phyloP scores from a whole-genome alignment of 108 stramenopile species.

The Discostella stelligeroides region DNA sequence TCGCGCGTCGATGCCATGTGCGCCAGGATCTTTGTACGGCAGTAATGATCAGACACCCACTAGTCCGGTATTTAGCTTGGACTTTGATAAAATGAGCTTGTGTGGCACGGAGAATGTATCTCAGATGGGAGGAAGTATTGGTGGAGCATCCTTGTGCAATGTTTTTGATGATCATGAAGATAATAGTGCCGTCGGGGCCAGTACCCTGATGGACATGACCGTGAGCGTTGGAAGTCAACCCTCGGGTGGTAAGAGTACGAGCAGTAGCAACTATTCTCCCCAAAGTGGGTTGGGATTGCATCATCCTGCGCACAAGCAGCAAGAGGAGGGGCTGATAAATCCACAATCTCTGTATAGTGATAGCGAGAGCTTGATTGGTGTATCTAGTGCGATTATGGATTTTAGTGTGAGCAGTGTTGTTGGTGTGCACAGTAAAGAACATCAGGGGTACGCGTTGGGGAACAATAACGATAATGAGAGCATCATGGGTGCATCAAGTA shows the following conservation, averaged over 20 bases:
- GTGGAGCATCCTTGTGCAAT: conserved; percentile 55
- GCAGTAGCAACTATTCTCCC: neutral
- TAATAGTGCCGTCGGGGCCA: conserved; percentile 8
- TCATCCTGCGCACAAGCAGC: neutral
- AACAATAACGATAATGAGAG: neutral
- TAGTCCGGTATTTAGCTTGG: conserved; percentile 25
- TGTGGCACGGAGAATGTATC: conserved; percentile 47
- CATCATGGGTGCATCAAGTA: neutral
- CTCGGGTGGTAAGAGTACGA: conserved; percentile 10
- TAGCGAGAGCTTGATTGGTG: conserved; percentile 28
- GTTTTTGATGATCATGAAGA: conserved; percentile 54
- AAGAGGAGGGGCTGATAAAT: neutral
- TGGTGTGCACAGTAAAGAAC: neutral
- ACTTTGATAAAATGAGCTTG: conserved; percentile 43
- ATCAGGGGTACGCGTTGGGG: neutral
- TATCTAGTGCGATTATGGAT: conserved; percentile 36
- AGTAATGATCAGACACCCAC: neutral
- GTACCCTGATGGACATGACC: conserved; percentile 36
- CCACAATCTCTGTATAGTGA: conserved; percentile 15
- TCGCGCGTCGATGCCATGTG: neutral
- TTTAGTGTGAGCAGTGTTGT: conserved; percentile 23
- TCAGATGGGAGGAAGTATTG: conserved; percentile 35
- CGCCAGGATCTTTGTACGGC: no score
- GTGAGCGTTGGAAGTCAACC: conserved; percentile 32
- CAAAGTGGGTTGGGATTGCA: conserved; percentile 10